phyloP scores from a whole-genome alignment of 768 basidiomycete genomes.

The Calocybe indica region DNA sequence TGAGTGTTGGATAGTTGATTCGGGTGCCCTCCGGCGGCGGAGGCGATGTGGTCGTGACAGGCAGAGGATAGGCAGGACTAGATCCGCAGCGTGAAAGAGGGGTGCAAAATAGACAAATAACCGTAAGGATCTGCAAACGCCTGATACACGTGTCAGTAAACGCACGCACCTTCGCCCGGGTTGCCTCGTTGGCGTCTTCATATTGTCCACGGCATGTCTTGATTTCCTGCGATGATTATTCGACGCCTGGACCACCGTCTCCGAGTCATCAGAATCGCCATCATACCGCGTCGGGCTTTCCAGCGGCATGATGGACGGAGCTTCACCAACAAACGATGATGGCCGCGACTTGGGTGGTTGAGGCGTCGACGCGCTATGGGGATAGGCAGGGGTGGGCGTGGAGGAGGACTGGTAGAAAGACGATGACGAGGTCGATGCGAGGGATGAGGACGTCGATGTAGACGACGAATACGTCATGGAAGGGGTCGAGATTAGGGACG shows the following conservation, averaged over 20 bases:
- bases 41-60: constrained; percentile 69
- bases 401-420: constrained; percentile 11
- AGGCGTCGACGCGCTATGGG: constrained; percentile 19
- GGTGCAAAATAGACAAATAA: neutral
- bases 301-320: constrained; percentile 47
- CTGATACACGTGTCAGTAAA: neutral
- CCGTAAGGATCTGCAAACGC: neutral
- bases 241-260: constrained; percentile 25
- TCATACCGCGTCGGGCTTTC: constrained; percentile 57
- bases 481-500: constrained; percentile 3
- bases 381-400: constrained; percentile 10
- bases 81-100: constrained; percentile 2
- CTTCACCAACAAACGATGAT: constrained; percentile 23
- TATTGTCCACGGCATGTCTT: constrained; percentile 14
- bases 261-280: constrained; percentile 40
- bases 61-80: constrained; percentile 39
- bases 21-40: constrained; percentile 43
- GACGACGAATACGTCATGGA: constrained; percentile 5
- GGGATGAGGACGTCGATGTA: constrained; percentile 11
- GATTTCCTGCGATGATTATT: constrained; percentile 16
- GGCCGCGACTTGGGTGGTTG: constrained; percentile 26
- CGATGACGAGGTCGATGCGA: constrained; percentile 8
- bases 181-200: constrained; percentile 20
- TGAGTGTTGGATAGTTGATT: constrained; percentile 47
- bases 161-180: constrained; percentile 29